Base-by-base conservation (phyloP, 495 filamentous ascomycete genomes). In the Pyrenula aspistea region DNA sequence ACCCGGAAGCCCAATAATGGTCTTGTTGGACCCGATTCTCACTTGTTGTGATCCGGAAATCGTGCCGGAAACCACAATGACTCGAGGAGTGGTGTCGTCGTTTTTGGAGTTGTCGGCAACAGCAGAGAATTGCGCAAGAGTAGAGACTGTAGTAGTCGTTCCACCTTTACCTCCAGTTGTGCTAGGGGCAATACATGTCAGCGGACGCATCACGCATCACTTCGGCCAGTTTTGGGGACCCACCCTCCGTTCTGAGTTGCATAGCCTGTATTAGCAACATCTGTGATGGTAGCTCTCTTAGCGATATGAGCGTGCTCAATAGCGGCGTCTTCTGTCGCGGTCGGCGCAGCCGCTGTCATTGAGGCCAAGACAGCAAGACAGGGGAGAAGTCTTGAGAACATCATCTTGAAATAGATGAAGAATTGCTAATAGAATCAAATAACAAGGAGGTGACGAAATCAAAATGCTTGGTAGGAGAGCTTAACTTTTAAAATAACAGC, bases 101-200 rank as follows among this genome's bases (percentile, higher is more conserved):
- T 42, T 42, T 57, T 73, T 72, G 20, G 71, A 66, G 0, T 63
- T 68, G 24, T 71, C 68, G 1, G 59, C 61, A 53, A 77, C 79
- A 19, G 78, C 81, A 1, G 72, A 73, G 62, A 83, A 77, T 24
- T 71, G 68, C 22, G 77, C 76, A 23, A 79, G 77, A 2, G 76
- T 75, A 1, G 78, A 78, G 53, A 84, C 83, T 8, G 78, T 82
- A 12, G 76, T 80, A 3, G 78, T 81, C 1, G 71, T 77, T 54
- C 82, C 83, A 12, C 80, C 78, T 25, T 70, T 65, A 55, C 83
- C 82, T 36, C 82, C 82, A n/a, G 71, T 83, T n/a, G 81, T 84
- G 48, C 31, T 42, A 42, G 4, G 15, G 31, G 15, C n/a, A 15
- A 42, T 42, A 42, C 31, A 42, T 4, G 15, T 42, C 15, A 42